Evolutionary conservation across 148 eudicot genomes (phyloP).

Genomic region (Heliamphora exappendiculata): DNA sequence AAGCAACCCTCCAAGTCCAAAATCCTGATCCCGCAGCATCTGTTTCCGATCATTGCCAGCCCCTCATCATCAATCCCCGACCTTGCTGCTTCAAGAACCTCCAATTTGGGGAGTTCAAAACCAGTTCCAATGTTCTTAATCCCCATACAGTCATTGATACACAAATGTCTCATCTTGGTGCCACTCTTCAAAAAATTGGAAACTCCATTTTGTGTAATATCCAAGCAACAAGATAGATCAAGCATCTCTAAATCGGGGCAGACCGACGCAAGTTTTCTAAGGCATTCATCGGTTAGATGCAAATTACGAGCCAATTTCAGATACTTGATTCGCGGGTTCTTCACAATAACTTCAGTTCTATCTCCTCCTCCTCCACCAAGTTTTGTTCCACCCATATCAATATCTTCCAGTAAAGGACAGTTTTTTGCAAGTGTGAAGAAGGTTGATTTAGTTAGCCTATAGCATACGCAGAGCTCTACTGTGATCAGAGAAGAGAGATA

Average conservation of each 20-base stretch:
- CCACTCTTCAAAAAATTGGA: slow-evolving; percentile 35
- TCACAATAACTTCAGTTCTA: slow-evolving; percentile 14
- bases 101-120: slow-evolving; percentile 33
- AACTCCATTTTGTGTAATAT: slow-evolving; percentile 39
- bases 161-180: slow-evolving; percentile 34
- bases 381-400: slow-evolving; percentile 44
- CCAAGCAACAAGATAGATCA: slow-evolving; percentile 38
- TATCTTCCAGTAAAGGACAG: slow-evolving; percentile 32
- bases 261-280: slow-evolving; percentile 30
- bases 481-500: slow-evolving; percentile 27
- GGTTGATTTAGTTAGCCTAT: slow-evolving; percentile 28
- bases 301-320: slow-evolving; percentile 31
- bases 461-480: slow-evolving; percentile 39
- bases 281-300: slow-evolving; percentile 35
- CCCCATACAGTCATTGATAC: slow-evolving; percentile 33
- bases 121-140: slow-evolving; percentile 45
- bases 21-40: slow-evolving; percentile 37
- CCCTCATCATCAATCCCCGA: slow-evolving; percentile 53
- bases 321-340: slow-evolving; percentile 25
- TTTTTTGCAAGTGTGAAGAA: slow-evolving; percentile 36
- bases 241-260: slow-evolving; percentile 53
- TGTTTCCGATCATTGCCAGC: slow-evolving; percentile 32
- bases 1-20: slow-evolving; percentile 46
- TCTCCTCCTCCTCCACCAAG: slow-evolving; percentile 28
- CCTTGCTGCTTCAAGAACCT: slow-evolving; percentile 32